Evolutionary conservation across 768 basidiomycete species (phyloP).

Genomic region (Guyanaporus albipodus): DNA sequence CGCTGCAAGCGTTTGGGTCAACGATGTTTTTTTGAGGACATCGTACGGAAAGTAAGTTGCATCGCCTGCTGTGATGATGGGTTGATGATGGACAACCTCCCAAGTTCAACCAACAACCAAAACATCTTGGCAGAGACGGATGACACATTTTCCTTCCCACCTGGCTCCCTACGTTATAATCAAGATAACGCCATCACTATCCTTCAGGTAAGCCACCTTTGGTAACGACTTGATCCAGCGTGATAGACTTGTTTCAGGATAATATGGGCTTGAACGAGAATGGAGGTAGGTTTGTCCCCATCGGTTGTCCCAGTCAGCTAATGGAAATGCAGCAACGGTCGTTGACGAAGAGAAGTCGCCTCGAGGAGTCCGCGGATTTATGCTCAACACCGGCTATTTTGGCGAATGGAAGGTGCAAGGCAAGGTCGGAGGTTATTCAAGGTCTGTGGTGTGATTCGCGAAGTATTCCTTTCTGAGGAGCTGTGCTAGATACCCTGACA

Average conservation of each 20-base stretch:
- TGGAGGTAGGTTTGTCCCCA: constrained; percentile 35
- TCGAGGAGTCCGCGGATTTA: constrained; percentile 74
- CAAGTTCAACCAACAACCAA: constrained; percentile 59
- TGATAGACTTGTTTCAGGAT: constrained; percentile 47
- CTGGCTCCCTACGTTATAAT: constrained; percentile 45
- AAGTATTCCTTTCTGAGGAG: background rate
- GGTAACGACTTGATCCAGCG: background rate
- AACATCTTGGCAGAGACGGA: constrained; percentile 65
- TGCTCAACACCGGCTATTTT: constrained; percentile 59
- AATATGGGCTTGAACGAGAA: constrained; percentile 78
- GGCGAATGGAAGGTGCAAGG: constrained; percentile 70
- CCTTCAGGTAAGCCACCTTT: constrained; percentile 50
- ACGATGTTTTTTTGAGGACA: constrained; percentile 65
- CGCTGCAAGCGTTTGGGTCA: constrained; percentile 80
- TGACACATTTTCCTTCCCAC: constrained; percentile 59
- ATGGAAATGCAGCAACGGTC: constrained; percentile 25
- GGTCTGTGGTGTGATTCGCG: constrained; percentile 36
- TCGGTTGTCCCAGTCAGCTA: background rate
- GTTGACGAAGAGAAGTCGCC: constrained; percentile 63
- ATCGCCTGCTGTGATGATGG: background rate
- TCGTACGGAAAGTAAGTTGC: constrained; percentile 66
- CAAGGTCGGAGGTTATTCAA: constrained; percentile 66
- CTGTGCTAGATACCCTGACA: constrained; percentile 64
- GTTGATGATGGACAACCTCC: background rate
- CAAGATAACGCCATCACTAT: constrained; percentile 75